Percentiles rank a stretch among this genome's conserved stretches.
phyloP scores from a whole-genome alignment of 345 rosid genomes.

The Mallotus nudiflorus region DNA sequence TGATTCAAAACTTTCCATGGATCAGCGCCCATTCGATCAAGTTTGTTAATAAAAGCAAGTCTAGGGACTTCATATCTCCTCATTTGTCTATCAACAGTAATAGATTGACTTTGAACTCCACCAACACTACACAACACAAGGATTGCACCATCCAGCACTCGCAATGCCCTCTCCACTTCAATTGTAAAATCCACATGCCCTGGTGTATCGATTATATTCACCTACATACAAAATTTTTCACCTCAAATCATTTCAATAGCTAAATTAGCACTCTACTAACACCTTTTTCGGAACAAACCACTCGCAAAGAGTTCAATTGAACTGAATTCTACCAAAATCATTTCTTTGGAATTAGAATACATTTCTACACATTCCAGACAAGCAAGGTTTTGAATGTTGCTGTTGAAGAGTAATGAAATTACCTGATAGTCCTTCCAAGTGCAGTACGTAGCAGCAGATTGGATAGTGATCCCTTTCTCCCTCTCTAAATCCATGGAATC shows the following conservation, averaged over 20 bases:
- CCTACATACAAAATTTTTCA: slow-evolving; percentile 34
- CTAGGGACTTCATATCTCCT: slow-evolving; percentile 96
- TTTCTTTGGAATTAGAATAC: neutral
- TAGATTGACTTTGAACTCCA: slow-evolving; percentile 98
- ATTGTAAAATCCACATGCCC: slow-evolving; percentile 98
- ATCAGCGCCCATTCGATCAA: slow-evolving; percentile 99
- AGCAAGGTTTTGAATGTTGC: neutral
- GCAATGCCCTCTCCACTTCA: slow-evolving; percentile 97
- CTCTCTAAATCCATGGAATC: slow-evolving; percentile 99
- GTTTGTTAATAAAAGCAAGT: slow-evolving; percentile 92
- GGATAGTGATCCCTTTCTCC: slow-evolving; percentile 98
- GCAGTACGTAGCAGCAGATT: slow-evolving; percentile 97
- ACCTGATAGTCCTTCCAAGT: slow-evolving; percentile 95
- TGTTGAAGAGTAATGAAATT: neutral
- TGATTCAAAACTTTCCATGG: slow-evolving; percentile 98
- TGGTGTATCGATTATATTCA: slow-evolving; percentile 96
- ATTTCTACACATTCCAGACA: too few relatives aligned
- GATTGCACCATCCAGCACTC: slow-evolving; percentile 96
- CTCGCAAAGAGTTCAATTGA: too few relatives aligned
- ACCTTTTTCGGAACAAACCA: neutral
- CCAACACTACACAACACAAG: slow-evolving; percentile 96
- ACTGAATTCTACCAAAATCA: too few relatives aligned
- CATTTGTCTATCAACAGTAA: slow-evolving; percentile 98
- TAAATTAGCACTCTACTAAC: too few relatives aligned
- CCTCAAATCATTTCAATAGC: too few relatives aligned